Evolutionary conservation across 305 asterid species (phyloP).

Genomic region (Solanum chacoense): DNA sequence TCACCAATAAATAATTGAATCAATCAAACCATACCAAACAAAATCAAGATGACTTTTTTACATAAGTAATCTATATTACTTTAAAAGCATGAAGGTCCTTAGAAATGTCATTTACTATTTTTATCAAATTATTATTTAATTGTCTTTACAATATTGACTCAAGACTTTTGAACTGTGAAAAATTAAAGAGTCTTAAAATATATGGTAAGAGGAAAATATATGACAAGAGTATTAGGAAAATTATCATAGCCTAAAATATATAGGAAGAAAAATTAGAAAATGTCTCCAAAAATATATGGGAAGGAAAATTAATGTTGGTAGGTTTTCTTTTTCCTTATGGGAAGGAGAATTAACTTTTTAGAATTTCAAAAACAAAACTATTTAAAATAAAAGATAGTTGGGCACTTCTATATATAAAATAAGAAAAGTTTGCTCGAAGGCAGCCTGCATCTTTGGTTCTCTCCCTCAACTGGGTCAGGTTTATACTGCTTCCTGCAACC

Average conservation of each 20-base stretch:
- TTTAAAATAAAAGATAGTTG: not conserved
- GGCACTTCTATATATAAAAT: not conserved
- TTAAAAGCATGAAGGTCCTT: not conserved
- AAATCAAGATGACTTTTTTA: not conserved
- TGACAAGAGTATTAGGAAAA: not conserved
- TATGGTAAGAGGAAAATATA: not conserved
- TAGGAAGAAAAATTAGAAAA: not conserved
- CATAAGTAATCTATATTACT: not conserved
- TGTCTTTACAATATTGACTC: not conserved
- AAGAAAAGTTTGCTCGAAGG: not conserved
- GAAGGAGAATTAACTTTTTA: not conserved
- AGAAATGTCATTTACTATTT: not conserved
- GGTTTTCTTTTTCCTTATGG: not conserved
- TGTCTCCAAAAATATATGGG: not conserved
- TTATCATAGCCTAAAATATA: not conserved
- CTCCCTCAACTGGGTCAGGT: conserved; percentile 24
- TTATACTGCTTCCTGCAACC: conserved; percentile 61
- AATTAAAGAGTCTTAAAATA: not conserved
- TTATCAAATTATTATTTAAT: not conserved
- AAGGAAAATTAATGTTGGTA: not conserved
- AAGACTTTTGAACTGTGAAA: not conserved
- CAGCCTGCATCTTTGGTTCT: conserved; percentile 36
- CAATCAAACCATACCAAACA: not conserved
- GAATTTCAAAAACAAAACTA: not conserved
- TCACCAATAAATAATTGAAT: not conserved